Base-by-base conservation (phyloP, 2,329 filamentous ascomycete species). In the Coniochaeta hoffmannii region DNA sequence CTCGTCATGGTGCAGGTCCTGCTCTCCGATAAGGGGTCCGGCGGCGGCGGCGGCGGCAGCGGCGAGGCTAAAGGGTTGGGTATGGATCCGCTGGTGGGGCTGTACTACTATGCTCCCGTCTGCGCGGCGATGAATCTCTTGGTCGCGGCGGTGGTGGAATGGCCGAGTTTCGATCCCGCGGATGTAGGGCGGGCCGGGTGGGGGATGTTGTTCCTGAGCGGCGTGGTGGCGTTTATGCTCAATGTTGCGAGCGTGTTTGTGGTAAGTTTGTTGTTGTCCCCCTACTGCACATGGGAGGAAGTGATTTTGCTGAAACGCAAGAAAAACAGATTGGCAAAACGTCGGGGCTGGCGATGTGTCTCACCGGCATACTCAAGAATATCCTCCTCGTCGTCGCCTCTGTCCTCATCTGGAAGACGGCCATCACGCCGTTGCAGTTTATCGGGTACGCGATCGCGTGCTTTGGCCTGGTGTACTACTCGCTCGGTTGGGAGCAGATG, bases 31-130 rank as follows among this genome's bases (percentile, higher is more conserved):
- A 31, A 31, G 12, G 44, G 14, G 53, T 34, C 41, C 14, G 54
- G 54, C 57, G 54, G 53, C 44, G 50, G 55, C 14, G 53, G 55
- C 9, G 36, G 36, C 4, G 6, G 17, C 15, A 41, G 15, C 19
- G 15, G 10, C 14, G 7, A 14, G 41, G 7, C 10, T 10, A 32
- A 46, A n/a, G 22, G 88, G 90, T 46, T 88, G 74, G 90, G 89
- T 76, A 94, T 95, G 90, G 89, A 94, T 66, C 89, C 90, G 34
- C 80, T 96, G 34, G 89, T 94, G 59, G 90, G 88, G 31, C 80
- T 95, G 22, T 95, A 95, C 79, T 95, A 95, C 77, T 95, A 90
- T 67, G 90, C 90, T 0, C 90, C 90, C 5, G 85, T 90, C 51
- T 95, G 90, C 71, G 88, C 89, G 51, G 71, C 86, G 64, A 90